A percentile compares a stretch with the other conserved stretches of the same genome.
Evolutionary conservation across 805 yeast species (phyloP).

Genomic region (Naumovozyma castellii): DNA sequence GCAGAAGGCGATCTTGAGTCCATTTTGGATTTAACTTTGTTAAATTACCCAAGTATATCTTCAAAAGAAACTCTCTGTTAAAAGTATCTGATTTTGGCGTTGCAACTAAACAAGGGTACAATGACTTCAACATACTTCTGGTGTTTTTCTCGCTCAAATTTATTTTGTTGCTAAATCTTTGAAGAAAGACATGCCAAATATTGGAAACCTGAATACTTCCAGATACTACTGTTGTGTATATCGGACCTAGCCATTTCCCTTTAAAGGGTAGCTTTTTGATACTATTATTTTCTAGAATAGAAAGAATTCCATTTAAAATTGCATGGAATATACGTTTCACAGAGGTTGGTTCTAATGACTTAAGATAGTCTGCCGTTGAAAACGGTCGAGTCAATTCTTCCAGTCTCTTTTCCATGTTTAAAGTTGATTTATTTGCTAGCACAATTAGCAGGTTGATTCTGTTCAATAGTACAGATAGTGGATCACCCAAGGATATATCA

Average conservation of each 20-base stretch:
- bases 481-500: slow-evolving; percentile 13
- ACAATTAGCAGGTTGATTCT: slow-evolving; percentile 22
- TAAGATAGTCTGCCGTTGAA: slow-evolving; percentile 3
- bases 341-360: background rate
- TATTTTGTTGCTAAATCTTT: background rate
- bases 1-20: slow-evolving; percentile 20
- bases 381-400: slow-evolving; percentile 17
- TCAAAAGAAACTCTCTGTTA: slow-evolving; percentile 3
- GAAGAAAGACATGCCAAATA: background rate
- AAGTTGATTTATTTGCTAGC: slow-evolving; percentile 13
- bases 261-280: slow-evolving; percentile 4
- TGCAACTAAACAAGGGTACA: background rate
- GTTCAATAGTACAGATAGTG: slow-evolving; percentile 18
- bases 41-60: slow-evolving; percentile 9
- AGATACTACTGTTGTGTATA: slow-evolving; percentile 1
- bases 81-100: background rate
- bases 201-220: slow-evolving; percentile 1
- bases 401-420: slow-evolving; percentile 15
- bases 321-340: slow-evolving; percentile 2
- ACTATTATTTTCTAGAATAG: slow-evolving; percentile 6
- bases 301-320: slow-evolving; percentile 7
- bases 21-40: slow-evolving; percentile 10
- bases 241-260: background rate
- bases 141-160: background rate
- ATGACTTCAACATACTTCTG: slow-evolving; percentile 1